Evolutionary conservation across 352 stramenopile genomes (phyloP).

Genomic region (Globisporangium abappressorium): DNA sequence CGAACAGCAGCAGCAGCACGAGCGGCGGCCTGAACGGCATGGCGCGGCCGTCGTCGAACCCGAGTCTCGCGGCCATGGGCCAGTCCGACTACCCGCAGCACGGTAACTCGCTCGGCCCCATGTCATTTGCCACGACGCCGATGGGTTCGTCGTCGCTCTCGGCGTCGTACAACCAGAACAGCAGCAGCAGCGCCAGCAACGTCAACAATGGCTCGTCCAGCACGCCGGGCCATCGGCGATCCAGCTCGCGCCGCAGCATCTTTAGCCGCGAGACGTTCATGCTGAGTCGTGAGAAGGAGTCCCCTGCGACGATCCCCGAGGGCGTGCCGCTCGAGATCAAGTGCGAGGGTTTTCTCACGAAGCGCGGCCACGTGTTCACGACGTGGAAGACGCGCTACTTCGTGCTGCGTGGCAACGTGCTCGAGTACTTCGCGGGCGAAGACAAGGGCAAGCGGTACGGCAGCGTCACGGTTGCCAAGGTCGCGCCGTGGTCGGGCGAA

Average conservation of each 20-base stretch:
- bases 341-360: slow-evolving; percentile 84
- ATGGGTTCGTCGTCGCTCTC: slow-evolving; percentile 21
- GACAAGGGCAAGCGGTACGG: slow-evolving; percentile 85
- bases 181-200: slow-evolving; percentile 22
- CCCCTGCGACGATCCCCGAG: slow-evolving; percentile 57
- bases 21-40: slow-evolving; percentile 26
- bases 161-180: slow-evolving; percentile 25
- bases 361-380: slow-evolving; percentile 86
- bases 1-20: neutral
- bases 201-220: slow-evolving; percentile 32
- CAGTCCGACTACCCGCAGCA: slow-evolving; percentile 26
- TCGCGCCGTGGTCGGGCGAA: slow-evolving; percentile 81
- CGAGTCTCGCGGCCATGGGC: slow-evolving; percentile 47
- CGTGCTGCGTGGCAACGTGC: slow-evolving; percentile 72
- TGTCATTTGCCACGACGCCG: slow-evolving; percentile 23
- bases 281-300: slow-evolving; percentile 73
- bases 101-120: slow-evolving; percentile 69
- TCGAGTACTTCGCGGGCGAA: slow-evolving; percentile 84
- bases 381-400: slow-evolving; percentile 92
- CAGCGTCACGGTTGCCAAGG: slow-evolving; percentile 84
- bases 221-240: slow-evolving; percentile 31
- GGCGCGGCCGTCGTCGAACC: slow-evolving; percentile 62
- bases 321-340: slow-evolving; percentile 45
- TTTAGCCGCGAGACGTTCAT: slow-evolving; percentile 75
- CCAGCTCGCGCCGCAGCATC: slow-evolving; percentile 65